Conservation (phyloP, 805 yeast genomes). For the Tetrapisispora pingtungensis region DNA sequence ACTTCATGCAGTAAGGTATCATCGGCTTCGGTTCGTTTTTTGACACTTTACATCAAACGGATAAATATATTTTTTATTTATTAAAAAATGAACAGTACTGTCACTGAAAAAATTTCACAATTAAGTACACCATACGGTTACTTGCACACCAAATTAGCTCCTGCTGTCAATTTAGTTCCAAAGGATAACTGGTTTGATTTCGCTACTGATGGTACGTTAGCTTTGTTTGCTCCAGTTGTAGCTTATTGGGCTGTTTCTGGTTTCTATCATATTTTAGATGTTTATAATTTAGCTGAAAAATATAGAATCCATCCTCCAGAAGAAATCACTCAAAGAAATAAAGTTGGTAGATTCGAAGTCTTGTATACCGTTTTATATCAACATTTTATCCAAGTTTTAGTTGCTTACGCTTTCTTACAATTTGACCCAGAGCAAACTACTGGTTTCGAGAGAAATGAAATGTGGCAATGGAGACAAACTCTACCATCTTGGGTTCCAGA, state of each 20-base stretch:
- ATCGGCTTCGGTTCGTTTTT: too few species aligned
- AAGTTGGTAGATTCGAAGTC: constrained; percentile 60
- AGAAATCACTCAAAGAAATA: constrained; percentile 68
- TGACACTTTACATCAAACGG: too few species aligned
- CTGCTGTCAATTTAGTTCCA: not conserved
- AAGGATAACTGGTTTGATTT: constrained; percentile 38
- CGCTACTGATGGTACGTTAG: constrained; percentile 61
- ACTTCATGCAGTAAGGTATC: too few species aligned
- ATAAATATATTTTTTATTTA: too few species aligned
- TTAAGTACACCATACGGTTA: not conserved
- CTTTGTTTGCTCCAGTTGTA: constrained; percentile 64
- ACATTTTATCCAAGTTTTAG: constrained; percentile 70
- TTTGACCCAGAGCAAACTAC: constrained; percentile 48
- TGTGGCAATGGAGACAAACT: constrained; percentile 35
- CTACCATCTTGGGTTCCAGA: constrained; percentile 36
- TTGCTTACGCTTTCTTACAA: constrained; percentile 47
- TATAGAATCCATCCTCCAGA: constrained; percentile 89
- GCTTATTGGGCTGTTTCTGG: constrained; percentile 77
- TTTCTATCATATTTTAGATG: constrained; percentile 68
- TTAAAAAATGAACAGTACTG: constrained; percentile 1
- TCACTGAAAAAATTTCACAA: not conserved
- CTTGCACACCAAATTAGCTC: not conserved
- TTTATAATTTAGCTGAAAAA: constrained; percentile 61
- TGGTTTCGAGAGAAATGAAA: constrained; percentile 40
- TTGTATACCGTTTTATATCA: constrained; percentile 74